Base-by-base conservation (phyloP, 345 rosid genomes). In the Nasturtium officinale region DNA sequence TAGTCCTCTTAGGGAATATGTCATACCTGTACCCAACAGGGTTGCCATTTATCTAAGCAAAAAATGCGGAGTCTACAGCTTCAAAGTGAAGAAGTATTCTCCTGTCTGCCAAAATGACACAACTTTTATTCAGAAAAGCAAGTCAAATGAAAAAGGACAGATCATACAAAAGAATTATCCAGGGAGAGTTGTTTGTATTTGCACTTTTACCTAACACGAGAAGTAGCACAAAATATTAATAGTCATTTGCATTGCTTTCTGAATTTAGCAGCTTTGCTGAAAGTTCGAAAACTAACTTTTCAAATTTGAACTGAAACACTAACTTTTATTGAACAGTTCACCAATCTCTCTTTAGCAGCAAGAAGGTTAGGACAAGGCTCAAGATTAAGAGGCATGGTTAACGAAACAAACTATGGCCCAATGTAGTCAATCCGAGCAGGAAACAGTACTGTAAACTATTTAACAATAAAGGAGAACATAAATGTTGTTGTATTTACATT, bases 1-100 rank as follows among this genome's bases (percentile, higher is more conserved):
- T 54, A 33, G 28, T 54, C 43, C 46, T 62, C 71, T 37, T 3
- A 62, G 18, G 65, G 37, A 2, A 28, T n/a, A 70, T 70, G 16
- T 65, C 60, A 20, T 84, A 91, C 99, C 99, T 95, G 75, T 95
- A 95, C 61, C 99, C 99, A 69, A 91, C 87, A 37, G 85, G 86
- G 16, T 82, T 81, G 54, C 97, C 99, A 78, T 95, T 91, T 58
- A 95, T 60, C 99, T 97, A 95, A 65, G 87, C 90, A 73, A 81
- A 88, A 75, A 91, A 91, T 29, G 99, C 99, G 55, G 99, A 95
- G 83, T 95, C 99, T 74, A 90, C 96, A 65, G 89, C 99, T 83
- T 91, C 97, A 80, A 95, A 95, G 80, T 95, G 99, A 84, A 95
- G 80, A 72, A 91, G 79, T 75, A 95, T 85, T 85, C 99, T 86